phyloP scores from a whole-genome alignment of 73 alveolate genomes.

The Tetrahymena thermophila region DNA sequence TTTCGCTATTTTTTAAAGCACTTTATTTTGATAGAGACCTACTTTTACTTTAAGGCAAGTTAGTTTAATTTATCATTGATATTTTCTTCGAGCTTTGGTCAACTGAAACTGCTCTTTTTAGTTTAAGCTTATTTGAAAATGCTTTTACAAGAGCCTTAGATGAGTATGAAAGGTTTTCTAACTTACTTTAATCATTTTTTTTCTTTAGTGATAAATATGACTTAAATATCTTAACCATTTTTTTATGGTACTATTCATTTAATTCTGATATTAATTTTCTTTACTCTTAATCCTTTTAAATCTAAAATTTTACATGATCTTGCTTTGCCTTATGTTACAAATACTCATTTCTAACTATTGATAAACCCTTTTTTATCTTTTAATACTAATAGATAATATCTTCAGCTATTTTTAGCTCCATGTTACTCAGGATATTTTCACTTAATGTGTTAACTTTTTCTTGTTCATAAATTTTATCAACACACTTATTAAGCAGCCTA shows the following conservation, averaged over 20 bases:
- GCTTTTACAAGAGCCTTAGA: neutral
- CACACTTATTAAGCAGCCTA: constrained; percentile 27
- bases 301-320: neutral
- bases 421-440: neutral
- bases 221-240: neutral
- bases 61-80: too few species aligned
- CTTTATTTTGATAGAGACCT: neutral
- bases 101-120: neutral
- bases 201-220: neutral
- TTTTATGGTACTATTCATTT: neutral
- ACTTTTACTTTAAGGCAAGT: too few species aligned
- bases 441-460: neutral
- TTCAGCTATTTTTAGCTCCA: neutral
- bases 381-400: neutral
- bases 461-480: constrained; percentile 13
- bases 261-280: neutral
- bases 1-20: neutral
- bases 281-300: neutral
- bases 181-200: neutral
- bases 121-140: neutral
- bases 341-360: neutral
- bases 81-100: neutral
- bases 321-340: neutral
- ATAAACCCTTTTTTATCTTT: neutral
- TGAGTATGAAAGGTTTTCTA: neutral